Conservation (phyloP, 768 basidiomycete genomes). For the Mycena vitilis region DNA sequence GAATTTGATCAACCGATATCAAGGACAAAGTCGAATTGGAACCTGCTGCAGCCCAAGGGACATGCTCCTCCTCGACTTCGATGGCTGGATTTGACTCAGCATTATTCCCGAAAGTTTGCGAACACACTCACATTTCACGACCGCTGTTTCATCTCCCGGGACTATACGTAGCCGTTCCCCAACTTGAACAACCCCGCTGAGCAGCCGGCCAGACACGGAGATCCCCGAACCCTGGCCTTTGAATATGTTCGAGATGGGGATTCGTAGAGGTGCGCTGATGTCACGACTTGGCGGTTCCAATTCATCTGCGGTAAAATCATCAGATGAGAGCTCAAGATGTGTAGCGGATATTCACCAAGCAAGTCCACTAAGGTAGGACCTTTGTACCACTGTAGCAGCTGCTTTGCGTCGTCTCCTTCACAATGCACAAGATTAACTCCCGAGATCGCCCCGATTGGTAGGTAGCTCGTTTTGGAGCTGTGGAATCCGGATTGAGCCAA, state of each 20-base stretch:
- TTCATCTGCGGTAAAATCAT: slow-evolving; percentile 63
- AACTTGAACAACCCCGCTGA: slow-evolving; percentile 90
- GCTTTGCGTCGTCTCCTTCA: slow-evolving; percentile 57
- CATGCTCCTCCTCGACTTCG: slow-evolving; percentile 80
- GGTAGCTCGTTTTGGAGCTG: slow-evolving; percentile 80
- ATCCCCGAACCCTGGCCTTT: slow-evolving; percentile 85
- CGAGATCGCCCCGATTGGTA: slow-evolving; percentile 90
- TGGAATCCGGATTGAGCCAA: slow-evolving; percentile 90
- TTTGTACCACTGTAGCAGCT: slow-evolving; percentile 79
- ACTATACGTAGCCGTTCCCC: slow-evolving; percentile 89
- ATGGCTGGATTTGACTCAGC: slow-evolving; percentile 68
- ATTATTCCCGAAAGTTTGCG: background rate
- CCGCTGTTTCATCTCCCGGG: slow-evolving; percentile 91
- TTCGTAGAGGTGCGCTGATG: slow-evolving; percentile 78
- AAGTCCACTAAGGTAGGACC: slow-evolving; percentile 88
- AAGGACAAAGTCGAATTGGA: slow-evolving; percentile 90
- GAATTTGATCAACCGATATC: slow-evolving; percentile 84
- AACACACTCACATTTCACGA: slow-evolving; percentile 71
- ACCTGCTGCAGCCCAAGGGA: slow-evolving; percentile 92
- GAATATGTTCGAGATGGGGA: slow-evolving; percentile 96
- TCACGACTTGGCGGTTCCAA: slow-evolving; percentile 86
- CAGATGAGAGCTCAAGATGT: slow-evolving; percentile 7
- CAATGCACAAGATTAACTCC: slow-evolving; percentile 83
- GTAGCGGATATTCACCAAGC: slow-evolving; percentile 66
- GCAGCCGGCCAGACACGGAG: slow-evolving; percentile 85